Evolutionary conservation across 805 yeast genomes (phyloP).

Genomic region (Saccharomycopsis javanensis): DNA sequence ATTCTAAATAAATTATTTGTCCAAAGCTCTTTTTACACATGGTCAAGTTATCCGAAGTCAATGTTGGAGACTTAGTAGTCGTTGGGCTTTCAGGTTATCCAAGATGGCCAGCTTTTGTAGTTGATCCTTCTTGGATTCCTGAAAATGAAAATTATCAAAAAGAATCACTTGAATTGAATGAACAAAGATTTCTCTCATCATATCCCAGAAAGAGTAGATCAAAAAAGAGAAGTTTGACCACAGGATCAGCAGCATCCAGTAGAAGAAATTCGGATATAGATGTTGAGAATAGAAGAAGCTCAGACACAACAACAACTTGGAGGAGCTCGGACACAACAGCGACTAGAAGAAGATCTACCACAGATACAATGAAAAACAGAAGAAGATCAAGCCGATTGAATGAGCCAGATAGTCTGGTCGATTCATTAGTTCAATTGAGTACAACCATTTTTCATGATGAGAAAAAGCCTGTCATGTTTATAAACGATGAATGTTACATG

Average conservation of each 20-base stretch:
- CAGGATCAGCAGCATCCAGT: too few relatives aligned
- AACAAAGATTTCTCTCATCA: neutral
- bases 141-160: neutral
- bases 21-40: neutral
- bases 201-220: neutral
- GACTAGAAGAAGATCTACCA: too few relatives aligned
- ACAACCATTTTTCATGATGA: neutral
- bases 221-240: neutral
- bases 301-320: neutral
- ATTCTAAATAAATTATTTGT: too few relatives aligned
- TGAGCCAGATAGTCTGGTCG: neutral
- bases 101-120: conserved; percentile 17
- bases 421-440: neutral
- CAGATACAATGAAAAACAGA: neutral
- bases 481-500: conserved; percentile 14
- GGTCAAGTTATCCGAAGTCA: conserved; percentile 12
- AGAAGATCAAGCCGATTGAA: conserved; percentile 1
- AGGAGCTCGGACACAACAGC: neutral
- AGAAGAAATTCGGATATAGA: too few relatives aligned
- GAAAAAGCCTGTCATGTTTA: conserved; percentile 14
- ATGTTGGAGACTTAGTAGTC: conserved; percentile 13
- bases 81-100: conserved; percentile 15
- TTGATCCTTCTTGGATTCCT: conserved; percentile 6
- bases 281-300: too few relatives aligned
- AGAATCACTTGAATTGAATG: neutral